Percentiles rank a stretch among this genome's conserved stretches.
Conservation (phyloP, 176 grass and related monocot genomes). For the Aegilops umbellulata region DNA sequence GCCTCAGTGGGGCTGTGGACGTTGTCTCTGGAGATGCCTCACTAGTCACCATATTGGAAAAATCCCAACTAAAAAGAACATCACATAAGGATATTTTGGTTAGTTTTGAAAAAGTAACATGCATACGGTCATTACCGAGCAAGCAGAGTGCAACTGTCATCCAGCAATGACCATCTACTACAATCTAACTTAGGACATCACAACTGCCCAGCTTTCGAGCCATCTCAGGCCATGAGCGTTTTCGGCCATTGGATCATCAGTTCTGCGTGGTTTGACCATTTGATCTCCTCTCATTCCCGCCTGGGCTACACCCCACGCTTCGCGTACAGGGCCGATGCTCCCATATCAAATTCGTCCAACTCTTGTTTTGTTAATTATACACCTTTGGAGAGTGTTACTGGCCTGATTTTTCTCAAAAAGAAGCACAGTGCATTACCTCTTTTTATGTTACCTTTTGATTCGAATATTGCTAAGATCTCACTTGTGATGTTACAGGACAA, state of each 20-base stretch:
- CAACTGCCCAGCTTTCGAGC: too few species aligned
- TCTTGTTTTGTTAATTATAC: conserved; percentile 20
- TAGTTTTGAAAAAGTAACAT: conserved; percentile 15
- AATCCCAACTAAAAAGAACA: background rate
- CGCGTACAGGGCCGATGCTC: too few species aligned
- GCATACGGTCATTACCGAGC: background rate
- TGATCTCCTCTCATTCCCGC: too few species aligned
- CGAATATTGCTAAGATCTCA: conserved; percentile 21
- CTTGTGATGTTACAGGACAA: conserved; percentile 62
- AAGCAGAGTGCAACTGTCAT: conserved; percentile 4
- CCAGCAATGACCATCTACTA: conserved; percentile 9
- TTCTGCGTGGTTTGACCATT: too few species aligned
- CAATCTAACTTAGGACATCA: background rate
- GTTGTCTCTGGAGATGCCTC: background rate
- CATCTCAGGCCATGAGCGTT: too few species aligned
- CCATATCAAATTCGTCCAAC: too few species aligned
- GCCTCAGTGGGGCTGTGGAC: background rate
- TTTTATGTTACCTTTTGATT: conserved; percentile 20
- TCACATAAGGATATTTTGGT: background rate
- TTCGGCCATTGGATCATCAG: too few species aligned
- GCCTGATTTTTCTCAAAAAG: background rate
- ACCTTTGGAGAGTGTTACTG: background rate
- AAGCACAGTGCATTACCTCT: background rate
- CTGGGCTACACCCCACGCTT: too few species aligned
- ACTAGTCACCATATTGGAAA: background rate